These are phyloP conservation scores for Leccinellum albellum DNA, from an alignment of 768 basidiomycete genomes.

Conservation along the genomic window DNA sequence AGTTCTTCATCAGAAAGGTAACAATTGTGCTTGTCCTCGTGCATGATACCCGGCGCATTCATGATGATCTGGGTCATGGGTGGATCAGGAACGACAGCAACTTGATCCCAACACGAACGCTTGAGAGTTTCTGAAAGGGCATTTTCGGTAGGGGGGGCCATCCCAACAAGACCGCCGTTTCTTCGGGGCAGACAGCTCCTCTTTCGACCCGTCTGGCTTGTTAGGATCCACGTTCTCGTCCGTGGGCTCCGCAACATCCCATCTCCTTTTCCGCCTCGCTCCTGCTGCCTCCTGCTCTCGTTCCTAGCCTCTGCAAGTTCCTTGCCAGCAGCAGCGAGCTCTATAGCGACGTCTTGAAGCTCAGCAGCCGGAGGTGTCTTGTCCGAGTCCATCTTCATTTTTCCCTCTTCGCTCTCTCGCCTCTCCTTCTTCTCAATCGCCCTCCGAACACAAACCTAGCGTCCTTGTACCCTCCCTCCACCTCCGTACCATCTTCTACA, in stretches of 20 bases:
- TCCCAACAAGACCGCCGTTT: slow-evolving; percentile 97
- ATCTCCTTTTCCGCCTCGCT: slow-evolving; percentile 72
- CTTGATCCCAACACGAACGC: slow-evolving; percentile 96
- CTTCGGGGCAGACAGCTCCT: slow-evolving; percentile 76
- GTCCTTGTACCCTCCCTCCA: slow-evolving; percentile 91
- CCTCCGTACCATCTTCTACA: slow-evolving; percentile 60
- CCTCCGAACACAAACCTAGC: slow-evolving; percentile 74
- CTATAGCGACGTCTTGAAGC: slow-evolving; percentile 66
- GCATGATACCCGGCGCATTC: slow-evolving; percentile 78
- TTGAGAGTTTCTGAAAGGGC: slow-evolving; percentile 64
- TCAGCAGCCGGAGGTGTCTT: slow-evolving; percentile 89
- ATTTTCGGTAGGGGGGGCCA: slow-evolving; percentile 78
- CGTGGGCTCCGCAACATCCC: slow-evolving; percentile 64
- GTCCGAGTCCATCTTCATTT: slow-evolving; percentile 84
- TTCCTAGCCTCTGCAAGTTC: slow-evolving; percentile 37
- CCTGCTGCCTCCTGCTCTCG: slow-evolving; percentile 40
- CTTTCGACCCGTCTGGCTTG: slow-evolving; percentile 62
- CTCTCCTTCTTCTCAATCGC: slow-evolving; percentile 89
- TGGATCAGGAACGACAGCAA: slow-evolving; percentile 65
- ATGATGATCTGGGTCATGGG: slow-evolving; percentile 82
- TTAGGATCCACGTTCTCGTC: slow-evolving; percentile 68
- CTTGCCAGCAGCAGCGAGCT: slow-evolving; percentile 53
- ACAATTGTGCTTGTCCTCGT: slow-evolving; percentile 93
- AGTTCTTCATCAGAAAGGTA: slow-evolving; percentile 95
- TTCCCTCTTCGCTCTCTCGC: slow-evolving; percentile 64